A percentile compares a stretch with the other conserved stretches of the same genome.
phyloP scores from a whole-genome alignment of 2,329 filamentous ascomycete species.

The Fusarium coicis region DNA sequence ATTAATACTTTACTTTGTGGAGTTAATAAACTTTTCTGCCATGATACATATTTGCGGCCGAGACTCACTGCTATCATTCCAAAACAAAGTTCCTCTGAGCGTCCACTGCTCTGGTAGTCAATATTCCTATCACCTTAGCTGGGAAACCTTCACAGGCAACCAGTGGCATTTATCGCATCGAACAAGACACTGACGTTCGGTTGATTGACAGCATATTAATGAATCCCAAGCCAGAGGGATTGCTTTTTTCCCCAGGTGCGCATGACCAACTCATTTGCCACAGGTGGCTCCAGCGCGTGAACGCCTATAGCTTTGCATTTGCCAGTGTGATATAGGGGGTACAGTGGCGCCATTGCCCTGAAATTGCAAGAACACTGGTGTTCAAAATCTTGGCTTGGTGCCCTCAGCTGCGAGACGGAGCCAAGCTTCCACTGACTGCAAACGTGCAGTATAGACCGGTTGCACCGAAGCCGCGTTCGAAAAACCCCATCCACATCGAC shows the following conservation, averaged over 20 bases:
- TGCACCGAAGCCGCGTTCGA: constrained; percentile 41
- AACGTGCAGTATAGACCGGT: constrained; percentile 30
- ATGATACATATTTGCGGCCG: background rate
- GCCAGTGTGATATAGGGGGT: constrained; percentile 17
- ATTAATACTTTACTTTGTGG: background rate
- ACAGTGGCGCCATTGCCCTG: constrained; percentile 19
- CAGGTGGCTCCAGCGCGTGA: constrained; percentile 14
- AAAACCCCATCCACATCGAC: constrained; percentile 45
- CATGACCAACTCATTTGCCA: background rate
- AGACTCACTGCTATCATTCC: background rate
- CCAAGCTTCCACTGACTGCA: constrained; percentile 32
- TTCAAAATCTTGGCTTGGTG: constrained; percentile 24
- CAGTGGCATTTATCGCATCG: background rate
- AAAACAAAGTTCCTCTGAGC: background rate
- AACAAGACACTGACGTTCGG: background rate
- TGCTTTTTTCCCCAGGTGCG: background rate
- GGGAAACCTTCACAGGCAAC: background rate
- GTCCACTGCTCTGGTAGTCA: background rate
- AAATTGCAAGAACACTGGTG: constrained; percentile 9
- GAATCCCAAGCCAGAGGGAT: background rate
- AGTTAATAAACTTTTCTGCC: background rate
- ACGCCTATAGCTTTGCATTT: constrained; percentile 16
- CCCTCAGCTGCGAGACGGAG: background rate
- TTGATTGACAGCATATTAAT: background rate
- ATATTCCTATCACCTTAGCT: background rate